These are phyloP conservation scores for Vitis rupestris DNA, from an alignment of 164 flowering plant genomes.

Conservation along the genomic window DNA sequence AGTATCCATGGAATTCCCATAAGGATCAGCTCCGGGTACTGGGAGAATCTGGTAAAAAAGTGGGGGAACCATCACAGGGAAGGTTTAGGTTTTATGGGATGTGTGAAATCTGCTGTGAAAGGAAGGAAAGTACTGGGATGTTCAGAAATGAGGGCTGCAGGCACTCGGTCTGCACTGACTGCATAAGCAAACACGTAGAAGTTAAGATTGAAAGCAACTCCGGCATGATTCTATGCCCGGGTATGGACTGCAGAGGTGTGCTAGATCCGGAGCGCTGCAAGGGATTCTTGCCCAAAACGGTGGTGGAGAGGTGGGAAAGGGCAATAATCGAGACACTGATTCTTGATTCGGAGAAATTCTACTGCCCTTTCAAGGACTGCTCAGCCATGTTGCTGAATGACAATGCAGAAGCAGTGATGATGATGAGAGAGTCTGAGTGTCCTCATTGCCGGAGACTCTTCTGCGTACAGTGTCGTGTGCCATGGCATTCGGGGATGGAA, in stretches of 20 bases:
- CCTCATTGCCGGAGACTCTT: conserved; percentile 27
- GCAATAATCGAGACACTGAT: conserved; percentile 22
- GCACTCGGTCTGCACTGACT: conserved; percentile 37
- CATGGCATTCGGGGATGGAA: conserved; percentile 31
- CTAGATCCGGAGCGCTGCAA: conserved; percentile 22
- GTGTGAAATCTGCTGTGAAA: conserved; percentile 16
- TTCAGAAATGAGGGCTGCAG: conserved; percentile 22
- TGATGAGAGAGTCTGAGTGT: conserved; percentile 18
- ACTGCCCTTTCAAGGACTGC: conserved; percentile 40
- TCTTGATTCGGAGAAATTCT: conserved; percentile 18
- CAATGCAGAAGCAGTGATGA: conserved; percentile 3
- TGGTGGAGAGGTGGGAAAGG: conserved; percentile 27
- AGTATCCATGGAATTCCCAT: too few species aligned
- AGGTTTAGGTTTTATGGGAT: too few species aligned
- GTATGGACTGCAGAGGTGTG: conserved; percentile 11
- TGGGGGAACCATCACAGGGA: too few species aligned
- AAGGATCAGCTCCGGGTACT: too few species aligned
- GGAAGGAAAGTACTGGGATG: conserved; percentile 11
- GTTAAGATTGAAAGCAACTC: conserved; percentile 23
- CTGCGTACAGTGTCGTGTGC: conserved; percentile 29
- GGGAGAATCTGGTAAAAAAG: too few species aligned
- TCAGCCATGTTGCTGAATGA: conserved; percentile 26
- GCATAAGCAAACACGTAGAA: conserved; percentile 33
- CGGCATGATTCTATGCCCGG: conserved; percentile 26
- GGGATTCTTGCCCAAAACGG: conserved; percentile 15